Evolutionary conservation across 805 yeast species (phyloP), one percentile per base, ranked within the genome.

Genomic region (Priceomyces haplophilus): DNA sequence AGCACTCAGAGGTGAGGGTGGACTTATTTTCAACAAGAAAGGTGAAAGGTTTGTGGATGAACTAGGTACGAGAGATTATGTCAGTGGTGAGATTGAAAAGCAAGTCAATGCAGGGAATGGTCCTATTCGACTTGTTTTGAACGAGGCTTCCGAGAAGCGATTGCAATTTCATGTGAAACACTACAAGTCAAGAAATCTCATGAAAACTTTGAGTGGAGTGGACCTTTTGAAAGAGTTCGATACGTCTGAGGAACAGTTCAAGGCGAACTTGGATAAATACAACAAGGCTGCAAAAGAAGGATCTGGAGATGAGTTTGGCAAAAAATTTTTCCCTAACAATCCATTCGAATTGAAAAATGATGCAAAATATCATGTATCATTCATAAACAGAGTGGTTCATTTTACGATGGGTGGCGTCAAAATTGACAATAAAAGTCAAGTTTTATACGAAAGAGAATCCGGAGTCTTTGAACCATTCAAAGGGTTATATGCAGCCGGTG

Each of bases 331-430:
- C 56, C 74, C 79, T 13, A 71, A 73, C 24, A 60, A 73, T 4
- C 82, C 82, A 5, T 63, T 75, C 41, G 55, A 52, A 23, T 64
- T 59, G 43, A 43, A 51, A 6, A 34, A 49, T 3, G 62, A 65
- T 7, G 62, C 67, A 15, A 56, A 55, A 27, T 76, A 75, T 51
- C 75, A 77, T 49, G 79, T 76, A 18, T 75, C 82, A 1, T 73
- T 66, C 46, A 69, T 79, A 35, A 76, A 82, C 4, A 68, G 84
- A 29, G 83, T 79, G 4, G 72, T 81, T 29, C 87, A 81, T 57
- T 81, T 79, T 58, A 78, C 86, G 7, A 81, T 80, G 85, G 88
- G 88, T 17, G 88, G 88, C 37, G 78, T 79, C 4, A 72, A 73
- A 56, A 77, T 80, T 43, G 70, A 79, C 53, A 74, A 67, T 18